Evolutionary conservation across 768 basidiomycete species (phyloP).

Genomic region (Mycena pura): DNA sequence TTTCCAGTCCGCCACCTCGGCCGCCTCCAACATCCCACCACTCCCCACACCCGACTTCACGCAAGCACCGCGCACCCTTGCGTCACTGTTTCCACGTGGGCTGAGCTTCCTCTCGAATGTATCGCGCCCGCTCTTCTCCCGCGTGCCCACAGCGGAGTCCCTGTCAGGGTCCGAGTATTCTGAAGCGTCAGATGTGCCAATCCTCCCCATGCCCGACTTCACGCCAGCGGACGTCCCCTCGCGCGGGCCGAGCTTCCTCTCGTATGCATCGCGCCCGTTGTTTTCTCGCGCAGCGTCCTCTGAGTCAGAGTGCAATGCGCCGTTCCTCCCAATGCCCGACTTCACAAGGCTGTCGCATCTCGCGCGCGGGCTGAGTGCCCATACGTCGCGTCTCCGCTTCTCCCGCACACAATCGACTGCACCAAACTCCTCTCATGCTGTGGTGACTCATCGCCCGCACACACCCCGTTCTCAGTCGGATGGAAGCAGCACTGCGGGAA

Average conservation of each 20-base stretch:
- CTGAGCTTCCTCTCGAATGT: neutral
- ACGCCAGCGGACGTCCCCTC: slow-evolving; percentile 18
- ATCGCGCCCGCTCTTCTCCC: no score
- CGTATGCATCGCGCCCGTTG: slow-evolving; percentile 9
- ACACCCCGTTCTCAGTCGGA: slow-evolving; percentile 24
- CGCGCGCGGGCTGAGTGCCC: slow-evolving; percentile 27
- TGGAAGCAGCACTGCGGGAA: slow-evolving; percentile 19
- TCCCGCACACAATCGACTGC: neutral
- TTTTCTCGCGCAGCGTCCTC: slow-evolving; percentile 11
- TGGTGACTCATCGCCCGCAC: slow-evolving; percentile 16
- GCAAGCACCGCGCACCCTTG: neutral
- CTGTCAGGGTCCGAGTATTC: no score
- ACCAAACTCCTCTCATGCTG: neutral
- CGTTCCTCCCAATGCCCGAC: slow-evolving; percentile 28
- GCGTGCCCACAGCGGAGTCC: no score
- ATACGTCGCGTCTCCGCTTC: no score
- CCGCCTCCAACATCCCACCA: neutral
- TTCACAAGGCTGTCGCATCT: slow-evolving; percentile 24
- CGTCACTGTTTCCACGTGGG: no score
- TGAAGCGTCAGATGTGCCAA: no score
- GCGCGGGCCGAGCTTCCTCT: slow-evolving; percentile 28
- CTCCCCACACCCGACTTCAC: neutral
- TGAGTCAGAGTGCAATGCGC: neutral
- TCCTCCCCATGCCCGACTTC: slow-evolving; percentile 30
- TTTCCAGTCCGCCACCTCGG: neutral